Base-by-base conservation (phyloP, 148 eudicot species). In the Chenopodium berlandieri region DNA sequence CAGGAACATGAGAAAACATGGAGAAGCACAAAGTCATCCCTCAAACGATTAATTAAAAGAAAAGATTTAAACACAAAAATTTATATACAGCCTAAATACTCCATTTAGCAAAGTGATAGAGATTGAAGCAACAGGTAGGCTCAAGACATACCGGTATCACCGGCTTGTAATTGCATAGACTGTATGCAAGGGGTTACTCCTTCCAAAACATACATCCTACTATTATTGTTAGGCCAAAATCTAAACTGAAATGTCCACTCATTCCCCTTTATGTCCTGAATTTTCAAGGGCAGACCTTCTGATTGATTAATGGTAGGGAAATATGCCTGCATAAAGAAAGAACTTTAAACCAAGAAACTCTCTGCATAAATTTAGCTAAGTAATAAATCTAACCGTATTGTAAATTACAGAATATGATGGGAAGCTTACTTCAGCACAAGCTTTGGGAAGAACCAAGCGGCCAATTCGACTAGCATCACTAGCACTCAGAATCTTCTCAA, bases 391-490 rank as follows among this genome's bases (percentile, higher is more conserved):
- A 37, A 22, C 30, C 73, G 60, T 31, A 60, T 9, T 25, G 52
- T 78, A 67, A 74, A 58, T 78, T 75, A 13, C 71, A 80, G 65
- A 32, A 71, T 70, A 76, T 71, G 73, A 34, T 62, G 32, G 25
- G 46, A 32, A 70, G 83, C 98, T 90, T 83, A 96, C 99, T 88
- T 96, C 99, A 80, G 99, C 99, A 84, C 99, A 96, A 81, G 99
- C 99, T 86, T 96, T 96, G 23, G 99, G 99, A 66, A 96, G 98
- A 75, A 96, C 99, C 86, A 96, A 86, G 58, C 98, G 97, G 81
- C 99, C 99, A 67, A 96, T 96, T 73, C 95, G 95, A 80, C 99
- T 94, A 71, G 99, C 99, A 88, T 96, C 99, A 91, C 99, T 96
- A 47, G 99, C 95, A 84, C 99, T 96, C 65, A 96, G 82, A 80